phyloP scores from a whole-genome alignment of 352 stramenopile genomes.

The Pythium vanterpoolii region DNA sequence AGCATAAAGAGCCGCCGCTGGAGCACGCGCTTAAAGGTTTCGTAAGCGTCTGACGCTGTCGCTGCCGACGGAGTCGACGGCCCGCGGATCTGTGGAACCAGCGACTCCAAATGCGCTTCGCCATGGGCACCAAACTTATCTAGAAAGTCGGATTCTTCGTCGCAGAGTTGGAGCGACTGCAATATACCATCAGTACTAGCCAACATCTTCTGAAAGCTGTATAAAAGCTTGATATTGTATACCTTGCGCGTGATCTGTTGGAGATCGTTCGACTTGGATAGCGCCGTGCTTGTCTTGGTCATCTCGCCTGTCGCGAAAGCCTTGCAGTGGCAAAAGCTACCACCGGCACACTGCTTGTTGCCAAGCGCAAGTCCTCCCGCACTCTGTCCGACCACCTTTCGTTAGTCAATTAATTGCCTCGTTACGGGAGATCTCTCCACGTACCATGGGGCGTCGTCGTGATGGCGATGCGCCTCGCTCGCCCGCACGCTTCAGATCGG shows the following conservation, averaged over 20 bases:
- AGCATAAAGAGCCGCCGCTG: slow-evolving; percentile 69
- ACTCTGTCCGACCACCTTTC: slow-evolving; percentile 13
- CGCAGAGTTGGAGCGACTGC: slow-evolving; percentile 55
- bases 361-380: slow-evolving; percentile 15
- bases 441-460: slow-evolving; percentile 15
- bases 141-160: slow-evolving; percentile 37
- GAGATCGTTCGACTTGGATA: slow-evolving; percentile 30
- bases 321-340: slow-evolving; percentile 48
- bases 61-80: not conserved
- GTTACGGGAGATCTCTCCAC: not conserved
- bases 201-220: too few species aligned
- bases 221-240: too few species aligned
- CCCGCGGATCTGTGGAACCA: slow-evolving; percentile 8
- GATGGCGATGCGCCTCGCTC: not conserved
- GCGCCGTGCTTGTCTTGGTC: slow-evolving; percentile 21
- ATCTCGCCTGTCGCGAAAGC: slow-evolving; percentile 22
- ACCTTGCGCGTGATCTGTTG: slow-evolving; percentile 64
- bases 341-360: slow-evolving; percentile 33
- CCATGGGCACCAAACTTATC: too few species aligned
- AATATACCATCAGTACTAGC: not conserved
- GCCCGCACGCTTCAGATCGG: slow-evolving; percentile 30
- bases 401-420: not conserved
- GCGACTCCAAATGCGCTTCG: slow-evolving; percentile 27
- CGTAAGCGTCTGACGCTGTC: slow-evolving; percentile 2
- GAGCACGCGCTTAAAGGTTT: slow-evolving; percentile 43